These are phyloP conservation scores for Paramicrosporidium saccamoebae DNA, from an alignment of 371 early-diverging fungal genomes.

Conservation along the genomic window DNA sequence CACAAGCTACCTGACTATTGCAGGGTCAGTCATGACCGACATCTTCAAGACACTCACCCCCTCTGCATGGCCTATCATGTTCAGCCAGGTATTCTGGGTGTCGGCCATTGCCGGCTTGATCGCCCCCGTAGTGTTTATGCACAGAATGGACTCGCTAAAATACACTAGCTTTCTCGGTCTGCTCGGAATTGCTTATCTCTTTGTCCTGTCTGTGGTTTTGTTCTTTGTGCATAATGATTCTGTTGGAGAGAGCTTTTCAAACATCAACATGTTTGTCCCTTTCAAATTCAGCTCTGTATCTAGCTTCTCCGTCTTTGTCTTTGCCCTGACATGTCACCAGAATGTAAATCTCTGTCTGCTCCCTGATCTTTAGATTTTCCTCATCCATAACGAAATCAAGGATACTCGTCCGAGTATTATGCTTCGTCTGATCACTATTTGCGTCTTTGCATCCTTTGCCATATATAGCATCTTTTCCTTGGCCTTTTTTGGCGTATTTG, in stretches of 20 bases:
- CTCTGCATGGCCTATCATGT: too few relatives aligned
- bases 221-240: slow-evolving; percentile 27
- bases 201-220: slow-evolving; percentile 42
- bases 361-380: too few relatives aligned
- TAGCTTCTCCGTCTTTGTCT: slow-evolving; percentile 96
- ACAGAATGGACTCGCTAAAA: slow-evolving; percentile 62
- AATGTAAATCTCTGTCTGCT: too few relatives aligned
- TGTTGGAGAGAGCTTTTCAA: slow-evolving; percentile 8
- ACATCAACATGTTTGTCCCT: slow-evolving; percentile 11
- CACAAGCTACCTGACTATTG: slow-evolving; percentile 85
- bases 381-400: too few relatives aligned
- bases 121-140: slow-evolving; percentile 39
- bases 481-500: too few relatives aligned
- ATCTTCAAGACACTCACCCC: too few relatives aligned
- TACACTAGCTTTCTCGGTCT: slow-evolving; percentile 79
- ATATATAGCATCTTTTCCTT: too few relatives aligned
- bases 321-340: slow-evolving; percentile 70
- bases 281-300: too few relatives aligned
- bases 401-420: too few relatives aligned
- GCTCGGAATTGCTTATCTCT: slow-evolving; percentile 52
- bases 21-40: slow-evolving; percentile 69
- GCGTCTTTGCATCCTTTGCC: too few relatives aligned
- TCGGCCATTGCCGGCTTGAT: slow-evolving; percentile 29
- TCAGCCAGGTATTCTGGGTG: too few relatives aligned
- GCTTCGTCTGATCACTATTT: too few relatives aligned